Base-by-base conservation (phyloP, 345 rosid genomes). In the Triadica sebifera region DNA sequence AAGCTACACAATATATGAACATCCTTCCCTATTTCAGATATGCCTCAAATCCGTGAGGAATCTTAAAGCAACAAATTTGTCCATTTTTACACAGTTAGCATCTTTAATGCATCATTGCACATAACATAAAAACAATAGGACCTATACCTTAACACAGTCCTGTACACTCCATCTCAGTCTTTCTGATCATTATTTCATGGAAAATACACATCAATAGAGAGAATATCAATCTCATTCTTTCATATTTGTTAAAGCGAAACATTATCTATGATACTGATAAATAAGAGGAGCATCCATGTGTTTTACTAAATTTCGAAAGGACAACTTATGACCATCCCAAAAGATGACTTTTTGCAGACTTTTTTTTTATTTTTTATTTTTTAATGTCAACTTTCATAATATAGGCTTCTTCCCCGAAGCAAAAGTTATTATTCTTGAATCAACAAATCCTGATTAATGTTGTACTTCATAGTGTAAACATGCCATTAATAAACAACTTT, bases 161-260 rank as follows among this genome's bases (percentile, higher is more conserved):
- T 19, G 6, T 15, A 65, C 15, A 15, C 37, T 45, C 37, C 47
- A 19, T 52, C 34, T 19, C 34, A 58, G 16, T 58, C 74, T 45
- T 71, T 52, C 25, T 46, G 24, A 46, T 71, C 66, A 70, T 70
- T 70, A 47, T 12, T 57, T 47, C 43, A 61, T 56, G 8, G 29
- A 59, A 71, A 10, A 53, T 15, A n/a, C n/a, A n/a, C n/a, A n/a
- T n/a, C n/a, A n/a, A n/a, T n/a, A n/a, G n/a, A n/a, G n/a, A n/a
- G n/a, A n/a, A n/a, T n/a, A n/a, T n/a, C n/a, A n/a, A n/a, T n/a
- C n/a, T n/a, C n/a, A n/a, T n/a, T n/a, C n/a, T n/a, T n/a, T n/a
- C n/a, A n/a, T n/a, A n/a, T n/a, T n/a, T 25, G 16, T 13, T 60
- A 57, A 57, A 57, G 34, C 25, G 22, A 57, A 57, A 57, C 4